A percentile compares a stretch with the other conserved stretches of the same genome.
Evolutionary conservation across 2,329 filamentous ascomycete species (phyloP).

Genomic region (Alternaria dauci): DNA sequence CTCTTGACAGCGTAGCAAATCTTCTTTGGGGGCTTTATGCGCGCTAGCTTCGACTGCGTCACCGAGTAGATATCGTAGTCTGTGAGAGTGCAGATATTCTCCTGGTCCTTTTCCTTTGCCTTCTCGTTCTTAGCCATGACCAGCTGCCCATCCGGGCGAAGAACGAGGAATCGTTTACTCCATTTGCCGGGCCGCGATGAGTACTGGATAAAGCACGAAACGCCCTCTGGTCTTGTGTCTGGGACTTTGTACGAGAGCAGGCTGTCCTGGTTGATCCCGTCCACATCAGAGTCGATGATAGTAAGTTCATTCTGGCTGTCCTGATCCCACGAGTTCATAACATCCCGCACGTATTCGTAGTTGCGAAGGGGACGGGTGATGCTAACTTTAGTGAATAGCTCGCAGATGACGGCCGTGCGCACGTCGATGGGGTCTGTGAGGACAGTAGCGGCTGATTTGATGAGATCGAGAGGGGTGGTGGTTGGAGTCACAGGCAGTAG

Average conservation of each 20-base stretch:
- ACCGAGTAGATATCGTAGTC: slow-evolving; percentile 93
- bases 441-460: slow-evolving; percentile 70
- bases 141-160: slow-evolving; percentile 77
- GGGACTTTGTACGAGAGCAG: slow-evolving; percentile 73
- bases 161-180: slow-evolving; percentile 82
- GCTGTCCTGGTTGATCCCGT: slow-evolving; percentile 63
- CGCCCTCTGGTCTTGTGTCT: slow-evolving; percentile 68
- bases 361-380: slow-evolving; percentile 82
- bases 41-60: slow-evolving; percentile 71
- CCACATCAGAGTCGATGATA: slow-evolving; percentile 67
- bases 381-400: slow-evolving; percentile 77
- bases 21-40: slow-evolving; percentile 84
- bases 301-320: slow-evolving; percentile 79
- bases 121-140: slow-evolving; percentile 74
- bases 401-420: slow-evolving; percentile 74
- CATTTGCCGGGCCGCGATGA: slow-evolving; percentile 85
- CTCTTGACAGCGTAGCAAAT: slow-evolving; percentile 90
- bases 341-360: slow-evolving; percentile 85
- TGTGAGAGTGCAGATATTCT: slow-evolving; percentile 81
- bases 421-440: slow-evolving; percentile 72
- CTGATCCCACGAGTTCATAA: slow-evolving; percentile 91
- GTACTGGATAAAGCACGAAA: slow-evolving; percentile 77
- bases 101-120: slow-evolving; percentile 65
- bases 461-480: slow-evolving; percentile 77
- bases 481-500: slow-evolving; percentile 75